These are phyloP conservation scores for Cryptococcus depauperatus DNA, from an alignment of 1,284 basidiomycete species.

Conservation along the genomic window DNA sequence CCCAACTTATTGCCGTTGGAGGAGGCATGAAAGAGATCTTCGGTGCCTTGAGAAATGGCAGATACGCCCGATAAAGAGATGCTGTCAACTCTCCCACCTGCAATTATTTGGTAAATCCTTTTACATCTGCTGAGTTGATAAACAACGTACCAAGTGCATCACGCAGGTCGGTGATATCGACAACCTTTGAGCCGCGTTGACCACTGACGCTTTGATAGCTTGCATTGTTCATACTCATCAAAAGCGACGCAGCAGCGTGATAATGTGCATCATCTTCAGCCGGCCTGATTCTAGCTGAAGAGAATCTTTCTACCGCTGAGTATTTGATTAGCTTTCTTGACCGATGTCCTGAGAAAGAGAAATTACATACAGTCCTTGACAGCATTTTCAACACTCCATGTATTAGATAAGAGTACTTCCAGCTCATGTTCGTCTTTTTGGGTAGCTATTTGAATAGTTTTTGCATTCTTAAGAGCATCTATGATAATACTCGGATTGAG, in stretches of 20 bases:
- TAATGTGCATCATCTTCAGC: constrained; percentile 60
- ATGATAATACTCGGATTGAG: constrained; percentile 56
- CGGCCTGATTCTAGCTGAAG: constrained; percentile 54
- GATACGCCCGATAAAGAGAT: constrained; percentile 13
- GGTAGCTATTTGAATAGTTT: constrained; percentile 56
- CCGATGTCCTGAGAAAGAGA: neutral
- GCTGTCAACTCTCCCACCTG: constrained; percentile 16
- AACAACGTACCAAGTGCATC: constrained; percentile 57
- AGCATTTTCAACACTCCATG: constrained; percentile 69
- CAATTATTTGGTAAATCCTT: neutral
- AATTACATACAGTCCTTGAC: constrained; percentile 60
- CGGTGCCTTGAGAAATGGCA: constrained; percentile 10
- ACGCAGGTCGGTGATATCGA: constrained; percentile 75
- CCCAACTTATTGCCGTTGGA: no score
- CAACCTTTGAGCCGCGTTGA: constrained; percentile 52
- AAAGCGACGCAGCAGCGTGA: constrained; percentile 65
- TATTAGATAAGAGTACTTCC: constrained; percentile 50
- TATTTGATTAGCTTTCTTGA: neutral
- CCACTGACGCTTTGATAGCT: constrained; percentile 65
- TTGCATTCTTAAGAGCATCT: constrained; percentile 50
- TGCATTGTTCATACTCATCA: constrained; percentile 76
- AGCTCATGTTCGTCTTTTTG: constrained; percentile 56
- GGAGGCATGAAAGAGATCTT: constrained; percentile 4
- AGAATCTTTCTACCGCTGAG: constrained; percentile 55
- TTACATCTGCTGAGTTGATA: neutral